Evolutionary conservation across 306 rosid species (phyloP), one percentile per base, ranked within the genome.

Genomic region (Mucuna pruriens): DNA sequence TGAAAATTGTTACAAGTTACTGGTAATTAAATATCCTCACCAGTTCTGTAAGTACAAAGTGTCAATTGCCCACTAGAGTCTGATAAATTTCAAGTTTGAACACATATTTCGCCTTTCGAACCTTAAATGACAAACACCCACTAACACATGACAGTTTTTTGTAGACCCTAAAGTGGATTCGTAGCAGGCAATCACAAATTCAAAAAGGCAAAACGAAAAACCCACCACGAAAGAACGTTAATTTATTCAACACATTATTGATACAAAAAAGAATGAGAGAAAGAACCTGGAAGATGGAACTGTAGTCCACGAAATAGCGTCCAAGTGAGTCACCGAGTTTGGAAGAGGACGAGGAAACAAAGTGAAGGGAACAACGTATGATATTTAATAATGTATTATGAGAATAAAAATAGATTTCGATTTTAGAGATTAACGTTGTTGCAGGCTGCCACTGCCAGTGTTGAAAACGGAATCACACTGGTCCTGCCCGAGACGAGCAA

Each of bases 201-300:
- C 3, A 69, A n/a, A n/a, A n/a, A 9, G 51, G 63, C 40, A 31
- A 45, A 75, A 45, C 11, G 52, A 68, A 40, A 62, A 17, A 68
- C 33, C 31, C 65, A 20, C 45, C 40, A 55, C 2, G 13, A 76
- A 38, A 76, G 20, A 75, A 39, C 5, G 58, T 33, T 44, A 25
- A 55, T 33, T 45, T 67, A 45, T 44, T 23, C 9, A 54, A 15
- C 9, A 74, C 44, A 44, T 4, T 23, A 44, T 4, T 23, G 11
- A 64, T 17, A 23, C 20, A n/a, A 15, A 19, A 39, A 39, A 72
- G 9, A 22, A 2, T 17, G 15, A 19, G 38, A 40, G 29, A 8
- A 19, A 82, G 58, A 55, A 82, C 82, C 85, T 68, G 74, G 68
- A 46, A 68, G 22, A 26, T 75, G 55, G 68, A 49, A 72, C 12